Conservation (phyloP, 768 basidiomycete genomes). For the Boletus rubropictus region DNA sequence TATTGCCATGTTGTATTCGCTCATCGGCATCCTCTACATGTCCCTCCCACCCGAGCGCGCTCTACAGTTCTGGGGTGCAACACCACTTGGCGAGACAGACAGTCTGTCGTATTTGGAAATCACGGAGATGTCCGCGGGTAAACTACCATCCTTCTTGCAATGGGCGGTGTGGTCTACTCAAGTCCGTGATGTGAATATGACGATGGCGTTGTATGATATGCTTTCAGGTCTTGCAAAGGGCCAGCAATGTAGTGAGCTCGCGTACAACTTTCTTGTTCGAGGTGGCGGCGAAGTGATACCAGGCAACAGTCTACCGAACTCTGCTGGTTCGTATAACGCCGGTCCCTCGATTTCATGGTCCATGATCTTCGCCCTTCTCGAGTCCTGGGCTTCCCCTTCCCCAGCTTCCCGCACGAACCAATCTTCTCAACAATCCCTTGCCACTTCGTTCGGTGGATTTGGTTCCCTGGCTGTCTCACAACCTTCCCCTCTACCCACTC, state of each 20-base stretch:
- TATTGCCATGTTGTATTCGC: conserved; percentile 75
- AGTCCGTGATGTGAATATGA: conserved; percentile 63
- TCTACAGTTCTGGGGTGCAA: conserved; percentile 81
- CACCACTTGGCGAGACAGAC: conserved; percentile 38
- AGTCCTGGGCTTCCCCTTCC: conserved; percentile 63
- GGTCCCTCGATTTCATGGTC: conserved; percentile 71
- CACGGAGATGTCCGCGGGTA: conserved; percentile 55
- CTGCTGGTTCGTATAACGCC: conserved; percentile 34
- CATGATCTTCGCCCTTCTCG: conserved; percentile 66
- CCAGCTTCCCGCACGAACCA: conserved; percentile 41
- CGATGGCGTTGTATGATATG: conserved; percentile 85
- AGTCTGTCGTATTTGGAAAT: conserved; percentile 51
- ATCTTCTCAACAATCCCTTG: conserved; percentile 39
- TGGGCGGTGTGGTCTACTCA: conserved; percentile 90
- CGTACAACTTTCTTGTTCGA: conserved; percentile 82
- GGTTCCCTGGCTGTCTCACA: conserved; percentile 25
- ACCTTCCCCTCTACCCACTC: conserved; percentile 28
- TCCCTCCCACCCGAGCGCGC: conserved; percentile 69
- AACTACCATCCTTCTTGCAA: conserved; percentile 72
- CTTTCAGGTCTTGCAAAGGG: conserved; percentile 78
- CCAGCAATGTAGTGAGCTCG: conserved; percentile 76
- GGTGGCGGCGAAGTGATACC: conserved; percentile 67
- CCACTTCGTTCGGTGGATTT: conserved; percentile 28
- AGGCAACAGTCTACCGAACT: conserved; percentile 45
- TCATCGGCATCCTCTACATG: conserved; percentile 77